Conservation (phyloP, 2,329 filamentous ascomycete species). For the Trichoderma sp. region DNA sequence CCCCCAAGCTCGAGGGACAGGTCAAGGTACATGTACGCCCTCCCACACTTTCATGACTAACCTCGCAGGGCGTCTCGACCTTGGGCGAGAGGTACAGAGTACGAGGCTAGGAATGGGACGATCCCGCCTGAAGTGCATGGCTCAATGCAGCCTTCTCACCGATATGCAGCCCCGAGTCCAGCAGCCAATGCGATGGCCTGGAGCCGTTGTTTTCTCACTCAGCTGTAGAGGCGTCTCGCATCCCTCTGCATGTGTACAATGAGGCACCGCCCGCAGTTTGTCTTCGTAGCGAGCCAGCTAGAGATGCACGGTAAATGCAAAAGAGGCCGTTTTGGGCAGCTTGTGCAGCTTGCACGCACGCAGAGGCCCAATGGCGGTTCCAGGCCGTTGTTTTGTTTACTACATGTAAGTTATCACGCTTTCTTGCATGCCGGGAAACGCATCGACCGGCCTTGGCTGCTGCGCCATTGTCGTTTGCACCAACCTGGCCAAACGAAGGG, state of each 20-base stretch:
- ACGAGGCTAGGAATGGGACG: not conserved
- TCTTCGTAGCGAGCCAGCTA: not conserved
- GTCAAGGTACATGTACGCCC: not conserved
- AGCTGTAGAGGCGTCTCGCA: not conserved
- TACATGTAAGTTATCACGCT: not conserved
- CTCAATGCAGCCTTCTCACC: conserved; percentile 3
- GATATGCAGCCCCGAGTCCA: not conserved
- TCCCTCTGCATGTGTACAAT: not conserved
- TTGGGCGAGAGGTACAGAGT: not conserved
- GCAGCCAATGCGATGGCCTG: not conserved
- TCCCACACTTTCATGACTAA: not conserved
- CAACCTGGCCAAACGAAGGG: not conserved
- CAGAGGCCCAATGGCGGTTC: not conserved
- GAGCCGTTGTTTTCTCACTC: not conserved
- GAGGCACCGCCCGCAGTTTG: not conserved
- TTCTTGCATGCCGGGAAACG: not conserved
- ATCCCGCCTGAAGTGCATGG: not conserved
- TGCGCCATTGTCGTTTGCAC: not conserved
- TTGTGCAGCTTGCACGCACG: not conserved
- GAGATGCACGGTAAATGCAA: not conserved
- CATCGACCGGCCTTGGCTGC: not conserved
- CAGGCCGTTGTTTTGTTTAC: not conserved
- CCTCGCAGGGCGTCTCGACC: not conserved
- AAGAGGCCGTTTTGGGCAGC: not conserved
- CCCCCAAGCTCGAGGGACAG: too few species aligned